Evolutionary conservation across 179 eudicot genomes (phyloP).

Genomic region (Nepenthes alata): DNA sequence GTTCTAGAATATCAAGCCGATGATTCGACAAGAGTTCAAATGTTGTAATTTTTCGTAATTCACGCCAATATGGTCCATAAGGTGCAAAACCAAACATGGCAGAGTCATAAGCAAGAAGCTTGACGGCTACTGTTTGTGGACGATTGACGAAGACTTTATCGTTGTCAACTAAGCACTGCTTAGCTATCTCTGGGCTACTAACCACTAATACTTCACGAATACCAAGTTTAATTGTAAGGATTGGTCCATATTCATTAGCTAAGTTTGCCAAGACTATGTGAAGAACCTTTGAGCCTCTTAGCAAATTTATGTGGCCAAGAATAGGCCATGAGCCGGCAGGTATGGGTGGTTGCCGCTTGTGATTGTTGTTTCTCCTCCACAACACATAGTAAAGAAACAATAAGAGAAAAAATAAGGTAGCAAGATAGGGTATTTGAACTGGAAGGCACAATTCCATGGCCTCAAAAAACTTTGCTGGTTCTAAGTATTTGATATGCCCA

Average conservation of each 20-base stretch:
- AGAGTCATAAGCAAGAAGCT: conserved; percentile 11
- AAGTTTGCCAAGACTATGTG: conserved; percentile 10
- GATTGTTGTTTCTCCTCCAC: no score
- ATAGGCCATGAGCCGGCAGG: conserved; percentile 21
- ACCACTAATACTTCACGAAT: conserved; percentile 12
- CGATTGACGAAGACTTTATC: conserved; percentile 13
- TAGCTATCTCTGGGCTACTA: conserved; percentile 16
- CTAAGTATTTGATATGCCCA: no score
- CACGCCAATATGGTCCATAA: conserved; percentile 21
- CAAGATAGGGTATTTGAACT: no score
- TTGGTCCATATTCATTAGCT: conserved; percentile 31
- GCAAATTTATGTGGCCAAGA: conserved; percentile 16
- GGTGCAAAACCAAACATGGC: conserved; percentile 16
- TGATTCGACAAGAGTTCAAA: conserved; percentile 14
- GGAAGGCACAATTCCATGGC: no score
- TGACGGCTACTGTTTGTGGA: conserved; percentile 8
- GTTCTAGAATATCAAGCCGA: conserved; percentile 7
- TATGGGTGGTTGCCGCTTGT: conserved; percentile 7
- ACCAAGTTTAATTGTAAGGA: conserved; percentile 20
- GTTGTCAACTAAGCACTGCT: conserved; percentile 12
- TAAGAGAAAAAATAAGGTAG: no score
- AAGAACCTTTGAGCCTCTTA: conserved; percentile 6
- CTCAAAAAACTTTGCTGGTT: no score
- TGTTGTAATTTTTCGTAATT: conserved; percentile 16
- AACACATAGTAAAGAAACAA: no score